Base-by-base conservation (phyloP, 2,329 filamentous ascomycete genomes). In the Albophoma yamanashiensis region DNA sequence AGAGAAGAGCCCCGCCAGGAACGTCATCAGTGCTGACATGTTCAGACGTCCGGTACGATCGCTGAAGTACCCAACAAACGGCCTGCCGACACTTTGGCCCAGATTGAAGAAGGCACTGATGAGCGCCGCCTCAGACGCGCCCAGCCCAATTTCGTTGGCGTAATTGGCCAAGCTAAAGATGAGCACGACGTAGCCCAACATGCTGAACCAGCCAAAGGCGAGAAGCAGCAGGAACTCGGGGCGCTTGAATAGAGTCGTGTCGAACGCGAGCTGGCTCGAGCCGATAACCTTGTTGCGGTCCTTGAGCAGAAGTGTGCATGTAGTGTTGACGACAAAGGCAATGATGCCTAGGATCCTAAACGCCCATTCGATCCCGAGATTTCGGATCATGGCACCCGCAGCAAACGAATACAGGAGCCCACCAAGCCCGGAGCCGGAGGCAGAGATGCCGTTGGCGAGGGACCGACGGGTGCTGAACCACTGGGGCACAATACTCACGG, bases 131-230 rank as follows among this genome's bases (percentile, higher is more conserved):
- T 92, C 85, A 6, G 82, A 78, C 2, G 88, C 77, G 1, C 79
- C 78, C 38, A 92, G 80, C 1, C 89, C 89, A 52, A 92, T 82
- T 5, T 79, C 80, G 60, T 82, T 79, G 43, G 87, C 87, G 68
- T 91, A 93, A 69, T 87, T 89, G 17, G 89, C 85, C 55, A 92
- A 75, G 14, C 84, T 88, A 72, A 92, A 93, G 53, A 92, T 80
- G n/a, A 92, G 78, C 5, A 91, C 87, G 34, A 89, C 80, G 66
- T 93, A 93, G 6, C 82, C 88, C 17, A 93, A 74, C 74, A 92
- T 84, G 62, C 82, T 86, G 63, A 92, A 85, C 71, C 86, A 84
- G 9, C 87, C 86, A 77, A 86, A 94, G 2, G 73, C 78, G 43
- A 90, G 71, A 15, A 90, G 76, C 2, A 91, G 74, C 34, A 86